Evolutionary conservation across 352 stramenopile genomes (phyloP).

Genomic region (Elongisporangium prolatum): DNA sequence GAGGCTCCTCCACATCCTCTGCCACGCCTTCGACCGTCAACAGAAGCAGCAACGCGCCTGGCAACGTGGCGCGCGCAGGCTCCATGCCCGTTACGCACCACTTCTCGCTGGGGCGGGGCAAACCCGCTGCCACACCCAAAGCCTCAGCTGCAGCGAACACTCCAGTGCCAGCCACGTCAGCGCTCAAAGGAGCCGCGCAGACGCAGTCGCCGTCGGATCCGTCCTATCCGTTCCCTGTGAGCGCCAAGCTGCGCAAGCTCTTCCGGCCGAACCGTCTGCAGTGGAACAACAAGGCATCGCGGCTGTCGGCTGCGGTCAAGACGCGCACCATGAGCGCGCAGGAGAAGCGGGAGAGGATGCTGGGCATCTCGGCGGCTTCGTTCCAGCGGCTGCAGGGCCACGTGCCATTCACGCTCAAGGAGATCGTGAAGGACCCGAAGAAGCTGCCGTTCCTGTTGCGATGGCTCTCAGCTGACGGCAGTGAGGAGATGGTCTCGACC

Average conservation of each 20-base stretch:
- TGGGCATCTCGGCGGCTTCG: slow-evolving; percentile 46
- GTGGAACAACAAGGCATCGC: slow-evolving; percentile 28
- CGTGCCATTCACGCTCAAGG: slow-evolving; percentile 76
- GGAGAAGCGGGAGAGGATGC: slow-evolving; percentile 41
- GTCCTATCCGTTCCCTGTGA: slow-evolving; percentile 62
- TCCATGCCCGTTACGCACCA: neutral
- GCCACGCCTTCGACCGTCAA: neutral
- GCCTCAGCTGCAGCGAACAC: neutral
- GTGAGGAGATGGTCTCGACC: slow-evolving; percentile 16
- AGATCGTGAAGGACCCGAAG: slow-evolving; percentile 84
- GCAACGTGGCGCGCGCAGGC: slow-evolving; percentile 2
- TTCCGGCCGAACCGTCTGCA: slow-evolving; percentile 62
- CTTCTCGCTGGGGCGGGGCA: neutral
- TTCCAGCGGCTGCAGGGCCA: slow-evolving; percentile 75
- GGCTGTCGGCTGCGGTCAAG: neutral
- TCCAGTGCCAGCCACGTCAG: neutral
- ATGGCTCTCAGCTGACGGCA: slow-evolving; percentile 59
- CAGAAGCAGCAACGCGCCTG: slow-evolving; percentile 3
- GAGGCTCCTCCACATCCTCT: slow-evolving; percentile 1
- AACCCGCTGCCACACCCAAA: slow-evolving; percentile 1
- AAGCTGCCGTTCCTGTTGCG: slow-evolving; percentile 78
- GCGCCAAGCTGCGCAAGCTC: slow-evolving; percentile 68
- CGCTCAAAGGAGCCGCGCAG: neutral
- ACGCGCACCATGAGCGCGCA: slow-evolving; percentile 7
- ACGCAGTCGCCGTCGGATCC: slow-evolving; percentile 11